Conservation (phyloP, 352 stramenopile species). For the Phytophthora sp. region DNA sequence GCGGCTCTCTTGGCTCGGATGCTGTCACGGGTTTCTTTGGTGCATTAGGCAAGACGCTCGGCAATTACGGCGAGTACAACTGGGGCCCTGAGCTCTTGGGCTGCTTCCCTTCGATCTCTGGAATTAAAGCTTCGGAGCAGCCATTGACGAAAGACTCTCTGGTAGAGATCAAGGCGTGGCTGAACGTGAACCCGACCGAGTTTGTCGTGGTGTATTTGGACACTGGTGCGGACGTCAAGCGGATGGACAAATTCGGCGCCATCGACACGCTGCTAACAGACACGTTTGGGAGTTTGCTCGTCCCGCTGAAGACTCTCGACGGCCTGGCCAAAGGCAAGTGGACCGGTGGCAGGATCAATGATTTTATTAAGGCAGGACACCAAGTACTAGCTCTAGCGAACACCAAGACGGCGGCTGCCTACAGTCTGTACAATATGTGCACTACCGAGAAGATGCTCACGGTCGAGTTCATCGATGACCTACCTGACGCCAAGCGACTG, state of each 20-base stretch:
- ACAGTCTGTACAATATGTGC: conserved; percentile 49
- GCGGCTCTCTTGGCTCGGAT: conserved; percentile 46
- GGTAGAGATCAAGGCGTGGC: conserved; percentile 58
- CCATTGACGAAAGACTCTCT: conserved; percentile 41
- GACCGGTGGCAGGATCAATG: conserved; percentile 46
- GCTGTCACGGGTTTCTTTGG: conserved; percentile 43
- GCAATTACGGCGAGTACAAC: conserved; percentile 47
- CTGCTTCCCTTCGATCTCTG: conserved; percentile 67
- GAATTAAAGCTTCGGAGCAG: conserved; percentile 65
- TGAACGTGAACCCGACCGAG: conserved; percentile 52
- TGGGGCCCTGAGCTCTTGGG: conserved; percentile 61
- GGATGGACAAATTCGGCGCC: conserved; percentile 35
- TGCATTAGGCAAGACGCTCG: conserved; percentile 45
- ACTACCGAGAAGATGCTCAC: conserved; percentile 40
- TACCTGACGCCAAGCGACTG: conserved; percentile 44
- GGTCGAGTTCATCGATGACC: conserved; percentile 46
- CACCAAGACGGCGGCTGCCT: conserved; percentile 43
- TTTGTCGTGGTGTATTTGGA: conserved; percentile 70
- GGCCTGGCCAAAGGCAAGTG: conserved; percentile 43
- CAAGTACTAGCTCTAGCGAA: conserved; percentile 55
- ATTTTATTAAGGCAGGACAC: conserved; percentile 48
- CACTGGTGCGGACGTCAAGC: conserved; percentile 48
- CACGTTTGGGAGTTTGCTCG: conserved; percentile 55
- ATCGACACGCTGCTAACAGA: conserved; percentile 52
- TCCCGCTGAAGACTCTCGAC: conserved; percentile 45